A percentile compares a stretch with the other conserved stretches of the same genome.
phyloP scores from a whole-genome alignment of 108 stramenopile species.

The Bacterosira constricta region DNA sequence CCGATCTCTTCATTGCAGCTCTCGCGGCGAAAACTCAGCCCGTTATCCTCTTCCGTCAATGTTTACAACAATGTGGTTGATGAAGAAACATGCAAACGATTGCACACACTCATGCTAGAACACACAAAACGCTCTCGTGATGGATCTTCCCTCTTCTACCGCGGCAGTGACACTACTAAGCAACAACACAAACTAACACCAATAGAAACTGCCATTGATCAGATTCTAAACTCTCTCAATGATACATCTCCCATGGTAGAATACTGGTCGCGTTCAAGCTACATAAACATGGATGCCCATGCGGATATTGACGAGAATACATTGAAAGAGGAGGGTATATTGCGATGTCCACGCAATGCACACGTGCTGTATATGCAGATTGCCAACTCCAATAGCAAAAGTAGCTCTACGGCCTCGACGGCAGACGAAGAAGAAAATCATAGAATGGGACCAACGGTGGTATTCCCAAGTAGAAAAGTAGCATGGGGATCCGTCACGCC shows the following conservation, averaged over 20 bases:
- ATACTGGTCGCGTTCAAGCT: slow-evolving; percentile 65
- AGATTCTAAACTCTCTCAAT: slow-evolving; percentile 37
- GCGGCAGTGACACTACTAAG: slow-evolving; percentile 7
- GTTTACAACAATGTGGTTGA: slow-evolving; percentile 46
- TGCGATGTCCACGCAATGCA: slow-evolving; percentile 50
- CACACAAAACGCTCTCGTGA: slow-evolving; percentile 28
- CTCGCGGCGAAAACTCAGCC: too few species aligned
- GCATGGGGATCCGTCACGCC: slow-evolving; percentile 35
- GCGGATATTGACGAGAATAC: slow-evolving; percentile 65
- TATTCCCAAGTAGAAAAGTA: slow-evolving; percentile 31
- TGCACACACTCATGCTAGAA: slow-evolving; percentile 40
- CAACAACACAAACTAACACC: slow-evolving; percentile 44
- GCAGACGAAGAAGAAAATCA: slow-evolving; percentile 4
- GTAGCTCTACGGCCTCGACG: background rate
- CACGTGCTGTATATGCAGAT: slow-evolving; percentile 64
- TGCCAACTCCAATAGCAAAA: slow-evolving; percentile 4
- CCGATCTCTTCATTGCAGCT: too few species aligned
- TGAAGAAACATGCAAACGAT: slow-evolving; percentile 29
- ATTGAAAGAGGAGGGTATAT: slow-evolving; percentile 47
- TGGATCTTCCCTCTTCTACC: slow-evolving; percentile 46
- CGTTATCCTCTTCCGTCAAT: too few species aligned
- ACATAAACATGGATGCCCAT: slow-evolving; percentile 72
- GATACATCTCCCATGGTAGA: slow-evolving; percentile 53
- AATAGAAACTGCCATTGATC: slow-evolving; percentile 58
- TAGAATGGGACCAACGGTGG: slow-evolving; percentile 38